Conservation (phyloP, 768 basidiomycete species). For the Tricholoma hemisulphureum region DNA sequence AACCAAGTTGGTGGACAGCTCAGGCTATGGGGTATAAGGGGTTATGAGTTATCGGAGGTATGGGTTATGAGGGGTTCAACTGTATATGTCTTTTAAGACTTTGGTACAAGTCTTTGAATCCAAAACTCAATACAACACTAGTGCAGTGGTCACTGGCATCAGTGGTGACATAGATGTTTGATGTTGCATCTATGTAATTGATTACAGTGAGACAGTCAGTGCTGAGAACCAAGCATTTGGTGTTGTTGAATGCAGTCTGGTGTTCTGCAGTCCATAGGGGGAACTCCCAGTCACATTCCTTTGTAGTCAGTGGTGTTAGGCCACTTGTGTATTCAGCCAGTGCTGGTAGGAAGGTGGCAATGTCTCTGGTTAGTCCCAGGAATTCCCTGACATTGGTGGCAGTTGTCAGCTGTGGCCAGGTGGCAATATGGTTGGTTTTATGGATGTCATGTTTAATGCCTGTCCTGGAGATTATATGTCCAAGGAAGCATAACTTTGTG, state of each 20-base stretch:
- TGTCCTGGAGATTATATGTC: too few species aligned
- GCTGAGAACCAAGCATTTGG: slow-evolving; percentile 24
- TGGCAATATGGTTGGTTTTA: too few species aligned
- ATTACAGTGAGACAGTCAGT: slow-evolving; percentile 24
- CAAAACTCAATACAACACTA: slow-evolving; percentile 26
- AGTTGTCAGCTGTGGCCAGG: background rate
- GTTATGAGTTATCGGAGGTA: too few species aligned
- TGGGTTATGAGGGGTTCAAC: too few species aligned
- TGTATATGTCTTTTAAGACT: too few species aligned
- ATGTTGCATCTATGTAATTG: slow-evolving; percentile 18
- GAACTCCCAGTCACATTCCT: slow-evolving; percentile 11
- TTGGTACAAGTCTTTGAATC: slow-evolving; percentile 24
- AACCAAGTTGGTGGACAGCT: too few species aligned
- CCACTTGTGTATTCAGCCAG: slow-evolving; percentile 28
- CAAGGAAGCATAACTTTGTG: too few species aligned
- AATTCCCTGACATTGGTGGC: slow-evolving; percentile 15
- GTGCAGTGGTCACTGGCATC: slow-evolving; percentile 23
- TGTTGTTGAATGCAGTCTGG: slow-evolving; percentile 22
- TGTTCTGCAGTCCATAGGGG: slow-evolving; percentile 24
- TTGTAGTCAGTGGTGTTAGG: background rate
- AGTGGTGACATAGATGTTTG: slow-evolving; percentile 28
- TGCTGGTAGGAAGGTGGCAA: slow-evolving; percentile 19
- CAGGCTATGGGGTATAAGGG: too few species aligned
- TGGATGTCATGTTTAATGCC: too few species aligned
- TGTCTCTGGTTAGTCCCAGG: slow-evolving; percentile 24